These are phyloP conservation scores for Dothideomycetes sp. DNA, from an alignment of 2,329 filamentous ascomycete genomes.

Conservation along the genomic window DNA sequence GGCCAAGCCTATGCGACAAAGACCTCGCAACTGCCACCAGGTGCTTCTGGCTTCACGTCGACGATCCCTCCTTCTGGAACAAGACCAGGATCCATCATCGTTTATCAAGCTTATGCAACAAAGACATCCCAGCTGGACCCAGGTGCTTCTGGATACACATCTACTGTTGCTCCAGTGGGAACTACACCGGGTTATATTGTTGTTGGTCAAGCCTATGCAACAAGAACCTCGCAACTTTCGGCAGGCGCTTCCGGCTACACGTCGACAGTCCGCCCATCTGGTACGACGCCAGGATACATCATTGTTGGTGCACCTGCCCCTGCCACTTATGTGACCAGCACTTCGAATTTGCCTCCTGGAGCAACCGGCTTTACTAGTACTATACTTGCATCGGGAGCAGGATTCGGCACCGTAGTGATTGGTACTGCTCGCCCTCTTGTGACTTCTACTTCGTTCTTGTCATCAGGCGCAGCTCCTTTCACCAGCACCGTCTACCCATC, in stretches of 20 bases:
- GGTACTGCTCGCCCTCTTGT: background rate
- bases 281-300: background rate
- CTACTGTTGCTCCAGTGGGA: background rate
- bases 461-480: background rate
- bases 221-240: background rate
- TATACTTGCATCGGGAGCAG: background rate
- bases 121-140: background rate
- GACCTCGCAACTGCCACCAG: background rate
- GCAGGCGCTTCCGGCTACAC: background rate
- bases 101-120: background rate
- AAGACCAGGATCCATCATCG: background rate
- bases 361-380: background rate
- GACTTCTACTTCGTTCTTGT: background rate
- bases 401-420: background rate
- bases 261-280: background rate
- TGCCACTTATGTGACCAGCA: background rate
- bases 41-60: background rate
- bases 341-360: background rate
- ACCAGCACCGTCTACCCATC: background rate
- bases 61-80: background rate
- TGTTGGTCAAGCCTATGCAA: background rate
- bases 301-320: background rate
- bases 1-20: background rate
- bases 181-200: background rate
- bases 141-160: conserved; percentile 1